Evolutionary conservation across 1,284 basidiomycete genomes (phyloP), one percentile per base, ranked within the genome.

Genomic region (Ustanciosporium gigantosporum): DNA sequence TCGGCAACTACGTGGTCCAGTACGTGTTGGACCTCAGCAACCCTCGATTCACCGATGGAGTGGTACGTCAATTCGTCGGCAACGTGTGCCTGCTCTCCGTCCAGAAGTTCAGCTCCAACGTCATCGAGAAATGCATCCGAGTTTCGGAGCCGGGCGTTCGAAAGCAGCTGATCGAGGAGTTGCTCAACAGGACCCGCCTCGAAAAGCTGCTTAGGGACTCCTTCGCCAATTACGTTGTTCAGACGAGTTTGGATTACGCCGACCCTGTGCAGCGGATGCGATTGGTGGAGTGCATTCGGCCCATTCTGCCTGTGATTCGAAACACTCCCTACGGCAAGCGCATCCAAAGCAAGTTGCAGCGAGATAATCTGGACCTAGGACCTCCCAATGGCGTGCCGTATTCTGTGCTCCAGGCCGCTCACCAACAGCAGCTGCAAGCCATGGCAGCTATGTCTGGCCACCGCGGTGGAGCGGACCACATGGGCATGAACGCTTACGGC

Each of bases 21-120:
- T 96, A 96, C 78, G 95, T 98, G 64, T 84, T 99, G 42, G 95
- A 98, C 78, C 82, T 98, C 74, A 98, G 97, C 80, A 93, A 98
- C 81, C 91, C 91, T 78, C 86, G 94, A 37, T 98, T 96, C 84
- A 95, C 90, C 68, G 94, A 97, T 79, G 93, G 85, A 36, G 89
- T 99, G 68, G 96, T 98, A 73, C 87, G 94, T 65, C 95, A 98
- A 75, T 99, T 98, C 80, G 83, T 91, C 46, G 94, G 95, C 72
- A 97, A 98, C 77, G 91, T 98, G 50, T 98, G 94, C 79, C 89
- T 91, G 21, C 82, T 99, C 42, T 97, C 93, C 11, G 93, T 97
- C 31, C 95, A 99, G 79, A 99, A 99, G 81, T 98, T 95, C 80
- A 91, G 90, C 78, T 95, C 88, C 50, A 93, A 93, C 78, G 90